These are phyloP conservation scores for Pisolithus microcarpus DNA, from an alignment of 768 basidiomycete genomes.

Conservation along the genomic window DNA sequence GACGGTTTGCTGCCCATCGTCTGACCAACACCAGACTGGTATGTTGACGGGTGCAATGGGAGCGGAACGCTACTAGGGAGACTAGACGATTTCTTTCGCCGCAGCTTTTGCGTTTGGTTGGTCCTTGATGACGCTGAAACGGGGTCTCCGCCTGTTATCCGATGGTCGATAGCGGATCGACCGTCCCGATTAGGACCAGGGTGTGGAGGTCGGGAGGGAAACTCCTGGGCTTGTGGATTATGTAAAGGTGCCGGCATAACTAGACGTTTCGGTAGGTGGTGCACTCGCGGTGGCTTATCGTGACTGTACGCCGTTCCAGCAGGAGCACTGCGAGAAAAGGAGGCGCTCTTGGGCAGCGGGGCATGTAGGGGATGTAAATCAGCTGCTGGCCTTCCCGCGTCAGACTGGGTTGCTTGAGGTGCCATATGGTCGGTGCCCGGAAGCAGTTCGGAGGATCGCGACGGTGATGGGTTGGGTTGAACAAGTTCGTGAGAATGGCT, in stretches of 20 bases:
- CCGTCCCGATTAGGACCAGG: conserved; percentile 6
- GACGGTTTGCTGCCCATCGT: conserved; percentile 5
- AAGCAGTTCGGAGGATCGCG: conserved; percentile 8
- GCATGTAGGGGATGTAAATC: background rate
- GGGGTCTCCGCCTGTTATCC: background rate
- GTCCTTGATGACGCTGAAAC: conserved; percentile 5
- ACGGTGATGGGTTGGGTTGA: conserved; percentile 1
- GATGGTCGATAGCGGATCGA: conserved; percentile 7
- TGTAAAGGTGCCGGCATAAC: conserved; percentile 72
- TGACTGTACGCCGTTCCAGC: conserved; percentile 4
- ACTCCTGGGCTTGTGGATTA: conserved; percentile 14
- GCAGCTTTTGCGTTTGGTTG: conserved; percentile 11
- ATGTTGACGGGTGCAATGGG: conserved; percentile 16
- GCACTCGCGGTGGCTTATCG: conserved; percentile 15
- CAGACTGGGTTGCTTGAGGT: conserved; percentile 2
- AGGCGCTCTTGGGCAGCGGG: conserved; percentile 6
- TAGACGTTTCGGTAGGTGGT: conserved; percentile 53
- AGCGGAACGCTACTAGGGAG: conserved; percentile 21
- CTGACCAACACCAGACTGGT: conserved; percentile 7
- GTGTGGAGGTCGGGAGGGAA: conserved; percentile 10
- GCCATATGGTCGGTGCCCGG: conserved; percentile 1
- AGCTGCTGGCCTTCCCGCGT: background rate
- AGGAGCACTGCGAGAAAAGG: conserved; percentile 2
- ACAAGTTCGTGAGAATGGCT: conserved; percentile 12
- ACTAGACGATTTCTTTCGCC: conserved; percentile 19